phyloP scores from a whole-genome alignment of 768 basidiomycete genomes.

The Phanerodontia chrysosporium region DNA sequence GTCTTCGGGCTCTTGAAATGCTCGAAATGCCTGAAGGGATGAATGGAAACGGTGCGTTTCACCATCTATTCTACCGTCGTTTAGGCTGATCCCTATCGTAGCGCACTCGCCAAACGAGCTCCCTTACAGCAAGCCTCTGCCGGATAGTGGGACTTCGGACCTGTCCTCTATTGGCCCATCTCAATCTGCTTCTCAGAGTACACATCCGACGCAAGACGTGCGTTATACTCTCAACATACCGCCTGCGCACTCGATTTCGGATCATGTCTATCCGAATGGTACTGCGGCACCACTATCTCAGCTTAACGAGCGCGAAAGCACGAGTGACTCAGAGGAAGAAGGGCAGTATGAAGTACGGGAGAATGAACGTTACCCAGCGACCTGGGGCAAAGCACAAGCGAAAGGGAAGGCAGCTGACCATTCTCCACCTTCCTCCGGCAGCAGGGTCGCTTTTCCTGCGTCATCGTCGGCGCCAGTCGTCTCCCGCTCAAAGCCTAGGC shows the following conservation, averaged over 20 bases:
- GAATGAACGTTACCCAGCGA: constrained; percentile 44
- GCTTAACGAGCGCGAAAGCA: constrained; percentile 23
- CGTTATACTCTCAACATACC: constrained; percentile 35
- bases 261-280: constrained; percentile 28
- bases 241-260: constrained; percentile 49
- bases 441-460: neutral
- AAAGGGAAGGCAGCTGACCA: constrained; percentile 13
- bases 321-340: constrained; percentile 33
- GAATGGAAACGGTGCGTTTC: constrained; percentile 28
- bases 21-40: constrained; percentile 12
- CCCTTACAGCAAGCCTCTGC: constrained; percentile 3
- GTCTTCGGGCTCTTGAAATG: constrained; percentile 39
- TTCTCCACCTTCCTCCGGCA: neutral
- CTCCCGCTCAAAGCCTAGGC: constrained; percentile 3
- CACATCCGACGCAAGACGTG: constrained; percentile 18
- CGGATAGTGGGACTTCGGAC: constrained; percentile 37
- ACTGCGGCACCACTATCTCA: constrained; percentile 5
- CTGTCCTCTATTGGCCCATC: constrained; percentile 70
- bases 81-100: neutral
- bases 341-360: constrained; percentile 44
- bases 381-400: neutral
- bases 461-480: constrained; percentile 4
- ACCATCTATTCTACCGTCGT: neutral
- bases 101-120: neutral
- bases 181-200: constrained; percentile 68